Percentiles rank a stretch among this genome's conserved stretches.
phyloP scores from a whole-genome alignment of 495 filamentous ascomycete species.

The Penicillium pancosmium region DNA sequence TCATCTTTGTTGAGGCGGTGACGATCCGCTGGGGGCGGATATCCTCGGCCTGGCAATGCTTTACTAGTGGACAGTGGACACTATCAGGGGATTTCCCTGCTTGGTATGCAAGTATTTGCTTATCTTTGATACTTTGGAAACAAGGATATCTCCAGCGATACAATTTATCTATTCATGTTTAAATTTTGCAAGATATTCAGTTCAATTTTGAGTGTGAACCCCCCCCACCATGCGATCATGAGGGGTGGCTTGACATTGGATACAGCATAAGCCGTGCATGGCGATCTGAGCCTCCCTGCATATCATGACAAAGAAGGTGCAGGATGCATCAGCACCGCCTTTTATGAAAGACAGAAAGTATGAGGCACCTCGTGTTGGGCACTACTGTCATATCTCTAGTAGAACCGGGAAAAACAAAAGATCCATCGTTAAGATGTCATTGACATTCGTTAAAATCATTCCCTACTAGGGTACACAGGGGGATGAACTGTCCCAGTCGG shows the following conservation, averaged over 20 bases:
- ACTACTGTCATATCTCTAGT: too few species aligned
- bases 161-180: too few species aligned
- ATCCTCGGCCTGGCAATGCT: constrained; percentile 16
- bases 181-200: too few species aligned
- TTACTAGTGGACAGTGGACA: neutral
- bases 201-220: neutral
- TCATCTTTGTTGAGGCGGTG: constrained; percentile 13
- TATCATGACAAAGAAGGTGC: neutral
- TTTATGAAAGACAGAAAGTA: neutral
- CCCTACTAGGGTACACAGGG: neutral
- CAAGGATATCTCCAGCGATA: too few species aligned
- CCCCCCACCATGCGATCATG: constrained; percentile 4
- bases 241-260: constrained; percentile 2
- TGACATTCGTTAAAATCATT: constrained; percentile 6
- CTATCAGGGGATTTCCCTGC: neutral
- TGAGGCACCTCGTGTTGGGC: too few species aligned
- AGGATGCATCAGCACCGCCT: neutral
- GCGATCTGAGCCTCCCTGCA: neutral
- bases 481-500: neutral
- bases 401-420: too few species aligned
- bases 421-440: neutral
- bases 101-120: too few species aligned
- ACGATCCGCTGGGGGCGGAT: constrained; percentile 15
- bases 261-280: neutral
- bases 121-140: too few species aligned